Conservation (phyloP, 768 basidiomycete species). For the Suillus placidus region DNA sequence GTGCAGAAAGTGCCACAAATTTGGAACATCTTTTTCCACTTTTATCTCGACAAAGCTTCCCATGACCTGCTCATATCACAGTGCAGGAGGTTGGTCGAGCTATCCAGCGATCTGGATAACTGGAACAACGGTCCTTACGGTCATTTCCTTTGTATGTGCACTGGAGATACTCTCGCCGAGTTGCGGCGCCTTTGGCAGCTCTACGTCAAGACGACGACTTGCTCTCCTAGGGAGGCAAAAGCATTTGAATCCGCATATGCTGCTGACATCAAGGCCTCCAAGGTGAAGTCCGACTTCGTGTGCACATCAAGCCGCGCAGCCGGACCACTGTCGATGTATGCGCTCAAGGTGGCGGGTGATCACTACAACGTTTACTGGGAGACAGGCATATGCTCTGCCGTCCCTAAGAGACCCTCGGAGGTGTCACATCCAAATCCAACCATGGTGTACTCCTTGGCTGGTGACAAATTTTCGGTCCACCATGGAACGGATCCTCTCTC, state of each 20-base stretch:
- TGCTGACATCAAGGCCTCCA: conserved; percentile 23
- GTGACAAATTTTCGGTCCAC: conserved; percentile 28
- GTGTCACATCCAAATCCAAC: conserved; percentile 31
- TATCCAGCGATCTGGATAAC: conserved; percentile 20
- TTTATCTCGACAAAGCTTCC: conserved; percentile 28
- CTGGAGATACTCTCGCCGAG: conserved; percentile 25
- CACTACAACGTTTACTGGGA: conserved; percentile 33
- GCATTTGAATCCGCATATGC: conserved; percentile 21
- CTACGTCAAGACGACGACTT: conserved; percentile 19
- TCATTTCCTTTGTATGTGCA: conserved; percentile 27
- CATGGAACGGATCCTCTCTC: conserved; percentile 33
- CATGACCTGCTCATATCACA: conserved; percentile 29
- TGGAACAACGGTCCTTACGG: conserved; percentile 34
- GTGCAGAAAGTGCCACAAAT: conserved; percentile 20
- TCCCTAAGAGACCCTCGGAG: conserved; percentile 15
- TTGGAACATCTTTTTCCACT: conserved; percentile 37
- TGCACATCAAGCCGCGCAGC: conserved; percentile 27
- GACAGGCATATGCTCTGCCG: conserved; percentile 29
- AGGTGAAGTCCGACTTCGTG: not conserved
- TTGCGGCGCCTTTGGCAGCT: conserved; percentile 25
- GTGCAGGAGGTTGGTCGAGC: conserved; percentile 25
- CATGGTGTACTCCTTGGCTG: conserved; percentile 27
- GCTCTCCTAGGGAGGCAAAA: conserved; percentile 14
- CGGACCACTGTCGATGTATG: conserved; percentile 25
- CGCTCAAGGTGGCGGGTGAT: conserved; percentile 9